These are phyloP conservation scores for Penicillium brevicompactum DNA, from an alignment of 2,329 filamentous ascomycete genomes.

Conservation along the genomic window DNA sequence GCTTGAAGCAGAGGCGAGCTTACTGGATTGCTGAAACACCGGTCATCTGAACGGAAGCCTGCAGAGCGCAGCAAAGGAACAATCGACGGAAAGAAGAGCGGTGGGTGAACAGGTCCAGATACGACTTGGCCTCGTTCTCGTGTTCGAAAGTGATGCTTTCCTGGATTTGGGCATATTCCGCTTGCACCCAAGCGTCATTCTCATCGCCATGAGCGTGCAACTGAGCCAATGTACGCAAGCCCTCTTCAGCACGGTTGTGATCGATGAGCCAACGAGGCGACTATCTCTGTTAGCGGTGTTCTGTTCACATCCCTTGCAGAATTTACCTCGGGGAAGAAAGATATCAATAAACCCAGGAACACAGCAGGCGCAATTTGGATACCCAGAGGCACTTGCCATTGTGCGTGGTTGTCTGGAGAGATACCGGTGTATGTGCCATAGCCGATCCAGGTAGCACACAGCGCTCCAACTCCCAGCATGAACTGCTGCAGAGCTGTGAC, in stretches of 20 bases:
- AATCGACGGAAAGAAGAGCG: slow-evolving; percentile 70
- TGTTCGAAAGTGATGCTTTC: slow-evolving; percentile 67
- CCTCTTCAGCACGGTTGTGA: slow-evolving; percentile 65
- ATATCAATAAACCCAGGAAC: slow-evolving; percentile 65
- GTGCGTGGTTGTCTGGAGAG: slow-evolving; percentile 47
- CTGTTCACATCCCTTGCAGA: rapidly evolving
- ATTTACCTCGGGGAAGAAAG: slow-evolving; percentile 67
- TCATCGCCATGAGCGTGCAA: slow-evolving; percentile 70
- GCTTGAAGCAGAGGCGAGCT: slow-evolving; percentile 4
- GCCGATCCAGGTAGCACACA: slow-evolving; percentile 72
- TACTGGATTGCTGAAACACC: slow-evolving; percentile 71
- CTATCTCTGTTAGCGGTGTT: slow-evolving; percentile 11
- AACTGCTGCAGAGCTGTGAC: slow-evolving; percentile 79
- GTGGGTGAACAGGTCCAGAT: slow-evolving; percentile 67
- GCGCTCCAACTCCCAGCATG: slow-evolving; percentile 75
- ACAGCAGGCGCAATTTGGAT: slow-evolving; percentile 71
- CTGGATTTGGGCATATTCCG: slow-evolving; percentile 72
- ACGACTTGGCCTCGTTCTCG: slow-evolving; percentile 70
- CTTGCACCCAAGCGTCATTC: slow-evolving; percentile 68
- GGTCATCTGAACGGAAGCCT: slow-evolving; percentile 75
- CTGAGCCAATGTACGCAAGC: slow-evolving; percentile 66
- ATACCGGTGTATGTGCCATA: slow-evolving; percentile 64
- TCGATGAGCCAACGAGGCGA: slow-evolving; percentile 75
- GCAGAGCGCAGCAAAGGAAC: slow-evolving; percentile 68
- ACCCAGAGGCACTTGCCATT: slow-evolving; percentile 67